Conservation (phyloP, 768 basidiomycete species). For the Asterophora parasitica region DNA sequence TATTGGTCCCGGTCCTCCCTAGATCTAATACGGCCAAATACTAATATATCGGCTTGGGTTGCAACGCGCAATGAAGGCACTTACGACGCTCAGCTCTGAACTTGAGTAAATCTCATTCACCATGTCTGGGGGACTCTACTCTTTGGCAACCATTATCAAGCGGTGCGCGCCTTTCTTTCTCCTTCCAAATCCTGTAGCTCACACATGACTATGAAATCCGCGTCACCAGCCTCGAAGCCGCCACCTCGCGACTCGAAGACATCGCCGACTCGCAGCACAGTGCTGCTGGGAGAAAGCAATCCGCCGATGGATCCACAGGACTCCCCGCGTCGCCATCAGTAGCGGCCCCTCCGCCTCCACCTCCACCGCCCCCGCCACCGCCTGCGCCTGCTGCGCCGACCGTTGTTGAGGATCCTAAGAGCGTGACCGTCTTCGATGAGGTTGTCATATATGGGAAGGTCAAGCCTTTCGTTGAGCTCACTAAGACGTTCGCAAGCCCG, state of each 20-base stretch:
- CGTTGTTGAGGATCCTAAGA: conserved; percentile 42
- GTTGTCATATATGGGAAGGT: conserved; percentile 69
- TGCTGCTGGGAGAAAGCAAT: conserved; percentile 9
- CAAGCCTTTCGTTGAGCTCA: conserved; percentile 69
- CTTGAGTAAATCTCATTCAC: not conserved
- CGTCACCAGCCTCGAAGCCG: conserved; percentile 74
- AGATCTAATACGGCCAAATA: conserved; percentile 11
- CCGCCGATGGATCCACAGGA: conserved; percentile 11
- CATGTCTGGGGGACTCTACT: conserved; percentile 57
- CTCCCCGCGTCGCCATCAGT: conserved; percentile 19
- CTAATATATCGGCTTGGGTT: not conserved
- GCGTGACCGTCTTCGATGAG: conserved; percentile 70
- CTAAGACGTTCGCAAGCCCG: conserved; percentile 63
- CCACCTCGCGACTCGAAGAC: conserved; percentile 92
- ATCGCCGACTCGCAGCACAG: conserved; percentile 49
- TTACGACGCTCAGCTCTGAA: not conserved
- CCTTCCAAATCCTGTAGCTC: no score
- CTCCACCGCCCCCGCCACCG: conserved; percentile 23
- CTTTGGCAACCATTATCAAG: conserved; percentile 79
- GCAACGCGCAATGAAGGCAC: conserved; percentile 9
- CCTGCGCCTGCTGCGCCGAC: conserved; percentile 30
- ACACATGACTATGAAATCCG: not conserved
- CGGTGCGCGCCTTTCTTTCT: conserved; percentile 39
- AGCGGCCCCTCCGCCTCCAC: conserved; percentile 25
- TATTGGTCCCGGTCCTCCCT: no score